Percentiles rank a stretch among this genome's conserved stretches.
Conservation (phyloP, 1,139 yeast genomes). For the Diutina sp. region DNA sequence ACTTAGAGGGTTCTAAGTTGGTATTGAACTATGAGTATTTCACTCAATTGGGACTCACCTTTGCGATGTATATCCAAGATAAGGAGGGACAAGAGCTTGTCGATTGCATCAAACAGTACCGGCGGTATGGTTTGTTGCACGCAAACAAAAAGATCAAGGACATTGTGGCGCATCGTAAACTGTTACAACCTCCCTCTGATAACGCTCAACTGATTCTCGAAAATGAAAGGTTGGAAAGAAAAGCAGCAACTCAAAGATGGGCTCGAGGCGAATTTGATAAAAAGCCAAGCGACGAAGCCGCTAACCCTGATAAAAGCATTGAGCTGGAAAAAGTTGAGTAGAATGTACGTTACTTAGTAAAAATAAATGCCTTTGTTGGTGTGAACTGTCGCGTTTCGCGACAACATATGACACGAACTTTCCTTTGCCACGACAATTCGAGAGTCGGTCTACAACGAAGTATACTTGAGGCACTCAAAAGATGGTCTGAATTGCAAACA, state of each 20-base stretch:
- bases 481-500: not conserved
- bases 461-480: not conserved
- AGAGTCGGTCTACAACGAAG: not conserved
- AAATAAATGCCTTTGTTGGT: not conserved
- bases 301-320: not conserved
- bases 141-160: conserved; percentile 29
- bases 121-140: conserved; percentile 50
- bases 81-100: conserved; percentile 20
- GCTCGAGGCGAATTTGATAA: not conserved
- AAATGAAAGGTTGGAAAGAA: not conserved
- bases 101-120: conserved; percentile 36
- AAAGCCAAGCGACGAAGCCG: not conserved
- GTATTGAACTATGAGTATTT: conserved; percentile 40
- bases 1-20: conserved; percentile 19
- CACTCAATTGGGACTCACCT: conserved; percentile 33
- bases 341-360: not conserved
- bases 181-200: conserved; percentile 1
- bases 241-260: not conserved
- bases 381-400: not conserved
- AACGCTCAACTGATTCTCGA: not conserved
- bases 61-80: conserved; percentile 23
- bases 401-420: not conserved
- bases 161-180: not conserved
- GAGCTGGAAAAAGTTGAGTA: not conserved
- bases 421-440: not conserved